Conservation (phyloP, 192 early-diverging fungal species). For the Cladochytrium replicatum region DNA sequence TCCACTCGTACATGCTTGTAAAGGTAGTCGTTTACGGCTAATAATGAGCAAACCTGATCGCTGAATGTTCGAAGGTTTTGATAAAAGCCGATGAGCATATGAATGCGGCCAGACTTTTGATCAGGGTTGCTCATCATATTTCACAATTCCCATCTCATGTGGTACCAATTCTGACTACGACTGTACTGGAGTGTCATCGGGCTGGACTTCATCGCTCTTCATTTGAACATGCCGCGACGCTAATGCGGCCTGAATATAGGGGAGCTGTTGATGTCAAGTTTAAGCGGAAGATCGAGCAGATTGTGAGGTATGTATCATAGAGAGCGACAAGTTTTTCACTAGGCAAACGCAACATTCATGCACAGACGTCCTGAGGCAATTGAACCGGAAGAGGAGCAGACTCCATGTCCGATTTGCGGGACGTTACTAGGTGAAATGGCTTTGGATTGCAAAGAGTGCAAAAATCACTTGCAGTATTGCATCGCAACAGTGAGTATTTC, state of each 20-base stretch:
- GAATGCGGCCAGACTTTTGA: conserved; percentile 42
- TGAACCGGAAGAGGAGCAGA: conserved; percentile 27
- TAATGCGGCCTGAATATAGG: conserved; percentile 50
- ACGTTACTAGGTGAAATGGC: conserved; percentile 30
- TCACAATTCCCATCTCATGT: conserved; percentile 46
- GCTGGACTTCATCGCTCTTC: conserved; percentile 37
- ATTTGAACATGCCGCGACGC: conserved; percentile 44
- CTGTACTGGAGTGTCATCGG: conserved; percentile 53
- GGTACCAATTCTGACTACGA: conserved; percentile 46
- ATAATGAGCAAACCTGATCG: not conserved
- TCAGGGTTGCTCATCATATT: conserved; percentile 43
- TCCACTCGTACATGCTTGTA: conserved; percentile 52
- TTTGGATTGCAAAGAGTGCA: conserved; percentile 46
- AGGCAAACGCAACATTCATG: not conserved
- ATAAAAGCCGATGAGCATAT: conserved; percentile 36
- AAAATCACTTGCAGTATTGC: conserved; percentile 50
- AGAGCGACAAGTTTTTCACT: not conserved
- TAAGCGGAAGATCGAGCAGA: conserved; percentile 44
- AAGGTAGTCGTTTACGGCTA: conserved; percentile 27
- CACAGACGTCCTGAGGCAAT: conserved; percentile 41
- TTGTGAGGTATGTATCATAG: conserved; percentile 30
- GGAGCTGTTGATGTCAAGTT: conserved; percentile 47
- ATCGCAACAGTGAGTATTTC: conserved; percentile 39
- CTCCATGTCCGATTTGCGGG: conserved; percentile 45
- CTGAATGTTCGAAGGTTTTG: conserved; percentile 21